phyloP scores from a whole-genome alignment of 352 stramenopile species.

The Phytophthora foliorum region DNA sequence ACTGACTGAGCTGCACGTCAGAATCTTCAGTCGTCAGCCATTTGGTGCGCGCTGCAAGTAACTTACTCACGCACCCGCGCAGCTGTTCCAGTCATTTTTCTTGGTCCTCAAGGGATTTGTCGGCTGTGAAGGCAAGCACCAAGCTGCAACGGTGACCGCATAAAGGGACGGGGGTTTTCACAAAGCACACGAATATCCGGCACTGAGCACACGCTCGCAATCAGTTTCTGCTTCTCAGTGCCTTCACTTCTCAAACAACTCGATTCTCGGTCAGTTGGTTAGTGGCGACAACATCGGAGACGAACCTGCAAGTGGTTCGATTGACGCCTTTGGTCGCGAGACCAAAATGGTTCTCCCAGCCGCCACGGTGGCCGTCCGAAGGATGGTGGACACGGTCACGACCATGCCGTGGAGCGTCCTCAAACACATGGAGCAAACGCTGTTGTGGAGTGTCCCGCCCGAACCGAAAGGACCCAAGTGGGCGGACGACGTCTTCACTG shows the following conservation, averaged over 20 bases:
- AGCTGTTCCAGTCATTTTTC: constrained; percentile 39
- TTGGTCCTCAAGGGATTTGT: constrained; percentile 31
- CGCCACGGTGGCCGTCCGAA: constrained; percentile 22
- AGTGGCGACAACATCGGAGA: too few relatives aligned
- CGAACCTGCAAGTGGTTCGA: neutral
- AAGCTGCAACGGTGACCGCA: constrained; percentile 6
- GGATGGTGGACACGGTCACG: constrained; percentile 23
- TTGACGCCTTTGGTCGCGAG: neutral
- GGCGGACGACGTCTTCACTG: constrained; percentile 42
- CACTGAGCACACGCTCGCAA: neutral
- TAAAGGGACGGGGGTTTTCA: constrained; percentile 29
- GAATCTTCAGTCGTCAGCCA: neutral
- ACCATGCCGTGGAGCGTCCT: constrained; percentile 34
- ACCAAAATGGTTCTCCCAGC: constrained; percentile 27
- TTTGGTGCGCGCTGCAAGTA: constrained; percentile 2
- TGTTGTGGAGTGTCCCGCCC: constrained; percentile 36
- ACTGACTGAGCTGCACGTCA: neutral
- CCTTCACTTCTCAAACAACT: constrained; percentile 15
- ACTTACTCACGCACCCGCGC: constrained; percentile 7
- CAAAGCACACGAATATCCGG: constrained; percentile 12
- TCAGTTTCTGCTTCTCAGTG: constrained; percentile 5
- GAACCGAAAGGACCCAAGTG: constrained; percentile 38
- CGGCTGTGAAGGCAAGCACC: neutral
- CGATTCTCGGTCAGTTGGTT: too few relatives aligned
- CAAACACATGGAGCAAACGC: constrained; percentile 36